phyloP scores from a whole-genome alignment of 257 asterid genomes.

The Fraxinus excelsior region DNA sequence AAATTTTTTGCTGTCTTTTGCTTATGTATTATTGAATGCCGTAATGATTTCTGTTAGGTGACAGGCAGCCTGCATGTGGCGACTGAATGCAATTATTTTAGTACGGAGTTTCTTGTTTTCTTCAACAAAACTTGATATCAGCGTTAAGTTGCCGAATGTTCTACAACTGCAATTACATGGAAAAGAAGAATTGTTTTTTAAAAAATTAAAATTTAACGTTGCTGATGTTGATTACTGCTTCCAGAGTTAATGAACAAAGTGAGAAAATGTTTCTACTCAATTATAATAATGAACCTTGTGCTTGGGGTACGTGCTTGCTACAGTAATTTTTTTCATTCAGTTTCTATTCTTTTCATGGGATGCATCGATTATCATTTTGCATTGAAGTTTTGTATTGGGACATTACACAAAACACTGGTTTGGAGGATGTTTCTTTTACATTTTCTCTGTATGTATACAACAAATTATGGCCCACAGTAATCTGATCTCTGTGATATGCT shows the following conservation, averaged over 20 bases:
- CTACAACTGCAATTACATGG: background rate
- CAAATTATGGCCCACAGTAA: constrained; percentile 9
- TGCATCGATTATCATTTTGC: background rate
- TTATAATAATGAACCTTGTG: constrained; percentile 1
- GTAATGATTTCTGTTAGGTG: background rate
- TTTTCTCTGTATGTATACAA: background rate
- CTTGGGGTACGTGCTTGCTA: background rate
- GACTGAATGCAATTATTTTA: constrained; percentile 16
- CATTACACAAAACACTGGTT: background rate
- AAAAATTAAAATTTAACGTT: background rate
- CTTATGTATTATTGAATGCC: background rate
- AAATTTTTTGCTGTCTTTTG: too few relatives aligned
- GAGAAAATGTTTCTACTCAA: background rate
- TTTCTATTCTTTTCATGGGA: background rate
- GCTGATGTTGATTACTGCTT: background rate
- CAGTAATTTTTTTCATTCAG: background rate
- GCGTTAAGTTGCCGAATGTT: constrained; percentile 3
- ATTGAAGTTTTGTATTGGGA: background rate
- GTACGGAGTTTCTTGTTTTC: background rate
- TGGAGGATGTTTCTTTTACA: background rate
- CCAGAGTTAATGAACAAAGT: background rate
- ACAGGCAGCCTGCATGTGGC: background rate
- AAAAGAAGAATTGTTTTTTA: background rate
- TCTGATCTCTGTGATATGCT: background rate
- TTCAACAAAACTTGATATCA: background rate